Evolutionary conservation across 768 basidiomycete species (phyloP), one percentile per base, ranked within the genome.

Genomic region (Hypsizygus marmoreus): DNA sequence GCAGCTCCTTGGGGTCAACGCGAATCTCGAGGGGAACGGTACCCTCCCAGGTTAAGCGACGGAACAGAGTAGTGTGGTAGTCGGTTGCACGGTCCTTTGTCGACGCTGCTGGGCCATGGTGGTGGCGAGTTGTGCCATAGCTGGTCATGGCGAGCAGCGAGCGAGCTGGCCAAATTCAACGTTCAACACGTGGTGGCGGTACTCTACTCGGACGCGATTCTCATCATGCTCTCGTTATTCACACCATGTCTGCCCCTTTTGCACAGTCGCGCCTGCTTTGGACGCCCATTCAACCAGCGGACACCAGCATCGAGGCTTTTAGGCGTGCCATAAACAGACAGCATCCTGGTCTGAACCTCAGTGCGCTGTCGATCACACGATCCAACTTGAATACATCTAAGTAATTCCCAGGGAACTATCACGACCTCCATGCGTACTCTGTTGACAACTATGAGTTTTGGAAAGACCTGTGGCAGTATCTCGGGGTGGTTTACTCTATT

Each of bases 41-140:
- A 7, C 91, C 90, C 60, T 93, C 91, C 91, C 94, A 95, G 53
- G 86, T 84, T 34, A 97, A 79, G 29, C 91, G 75, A 8, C 95
- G 81, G 59, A 97, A 95, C 23, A 94, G 78, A 2, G 90, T 84
- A 0, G 88, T 90, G 43, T 75, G 75, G 49, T 78, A 79, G 61
- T 78, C 75, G 12, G 72, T 72, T 17, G 62, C 62, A 38, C 63
- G 66, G 50, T 69, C 70, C 55, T 71, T 75, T 32, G 58, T 58
- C 34, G 55, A 55, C 51, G 58, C 62, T 45, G 54, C 57, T 29
- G 65, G 64, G 8, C 64, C 59, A 39, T 68, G 66, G 47, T 73
- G 72, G 55, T 76, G 78, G 47, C 79, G 72, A 48, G 74, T 72
- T 35, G 78, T 73, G 40, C 75, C 77, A 67, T 75, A 80, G 45